Conservation (phyloP, 768 basidiomycete species). For the Amanita rimosa region DNA sequence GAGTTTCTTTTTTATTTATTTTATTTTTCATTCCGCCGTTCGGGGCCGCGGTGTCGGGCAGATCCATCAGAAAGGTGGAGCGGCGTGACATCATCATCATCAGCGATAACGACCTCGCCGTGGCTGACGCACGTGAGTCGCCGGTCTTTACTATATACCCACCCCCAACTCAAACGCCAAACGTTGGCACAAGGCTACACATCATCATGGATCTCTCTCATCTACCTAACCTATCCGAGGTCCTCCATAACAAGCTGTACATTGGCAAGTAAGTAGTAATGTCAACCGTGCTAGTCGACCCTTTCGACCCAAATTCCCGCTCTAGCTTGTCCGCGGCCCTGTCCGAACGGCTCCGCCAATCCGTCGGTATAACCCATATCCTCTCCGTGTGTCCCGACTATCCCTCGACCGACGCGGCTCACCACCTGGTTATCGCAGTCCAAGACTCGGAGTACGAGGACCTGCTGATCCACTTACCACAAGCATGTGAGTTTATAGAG, state of each 20-base stretch:
- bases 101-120: too few species aligned
- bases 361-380: slow-evolving; percentile 37
- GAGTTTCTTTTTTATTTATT: slow-evolving; percentile 5
- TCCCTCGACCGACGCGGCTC: slow-evolving; percentile 29
- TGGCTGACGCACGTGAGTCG: background rate
- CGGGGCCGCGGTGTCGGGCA: background rate
- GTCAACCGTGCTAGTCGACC: background rate
- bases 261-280: slow-evolving; percentile 2
- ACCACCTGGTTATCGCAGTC: slow-evolving; percentile 27
- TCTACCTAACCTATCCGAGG: background rate
- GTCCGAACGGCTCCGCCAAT: slow-evolving; percentile 17
- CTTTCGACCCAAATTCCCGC: background rate
- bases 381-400: slow-evolving; percentile 50
- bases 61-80: too few species aligned
- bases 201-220: background rate
- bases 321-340: slow-evolving; percentile 26
- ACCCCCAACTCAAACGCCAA: background rate
- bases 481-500: slow-evolving; percentile 52
- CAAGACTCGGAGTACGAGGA: slow-evolving; percentile 37
- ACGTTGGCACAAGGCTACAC: too few species aligned
- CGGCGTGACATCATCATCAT: too few species aligned
- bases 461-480: slow-evolving; percentile 54
- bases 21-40: background rate
- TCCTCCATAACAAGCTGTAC: background rate
- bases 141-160: background rate